Conservation (phyloP, 768 basidiomycete species). For the Russula lepida region DNA sequence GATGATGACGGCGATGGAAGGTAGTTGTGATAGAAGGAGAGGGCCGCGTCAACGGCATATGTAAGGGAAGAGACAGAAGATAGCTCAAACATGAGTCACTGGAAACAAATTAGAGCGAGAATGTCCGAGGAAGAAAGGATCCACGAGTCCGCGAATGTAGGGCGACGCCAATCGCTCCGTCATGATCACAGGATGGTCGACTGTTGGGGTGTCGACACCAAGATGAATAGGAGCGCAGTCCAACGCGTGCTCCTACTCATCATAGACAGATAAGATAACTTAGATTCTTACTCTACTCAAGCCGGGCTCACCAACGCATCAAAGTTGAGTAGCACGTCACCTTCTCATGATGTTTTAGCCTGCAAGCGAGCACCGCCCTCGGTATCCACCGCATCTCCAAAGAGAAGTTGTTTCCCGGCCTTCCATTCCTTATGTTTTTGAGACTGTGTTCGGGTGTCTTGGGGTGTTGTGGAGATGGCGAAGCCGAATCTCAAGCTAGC, state of each 20-base stretch:
- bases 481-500: constrained; percentile 80
- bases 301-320: constrained; percentile 75
- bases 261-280: background rate
- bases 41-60: constrained; percentile 83
- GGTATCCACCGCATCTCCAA: constrained; percentile 79
- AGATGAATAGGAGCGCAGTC: constrained; percentile 88
- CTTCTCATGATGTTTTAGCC: constrained; percentile 83
- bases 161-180: constrained; percentile 86
- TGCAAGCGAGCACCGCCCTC: constrained; percentile 80
- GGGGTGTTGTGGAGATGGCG: constrained; percentile 50
- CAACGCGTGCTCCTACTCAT: constrained; percentile 78
- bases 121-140: constrained; percentile 28
- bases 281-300: background rate
- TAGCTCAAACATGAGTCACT: constrained; percentile 95
- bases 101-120: background rate
- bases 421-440: constrained; percentile 89
- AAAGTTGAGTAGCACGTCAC: constrained; percentile 84
- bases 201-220: constrained; percentile 64
- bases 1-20: constrained; percentile 27
- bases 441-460: constrained; percentile 61
- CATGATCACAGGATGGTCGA: constrained; percentile 90
- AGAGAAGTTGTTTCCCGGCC: constrained; percentile 72
- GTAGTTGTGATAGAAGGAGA: constrained; percentile 86
- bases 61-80: constrained; percentile 81
- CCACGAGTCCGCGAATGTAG: constrained; percentile 78